Evolutionary conservation across 176 grass and related monocot species (phyloP), one percentile per base, ranked within the genome.

Genomic region (Ensete ventricosum): DNA sequence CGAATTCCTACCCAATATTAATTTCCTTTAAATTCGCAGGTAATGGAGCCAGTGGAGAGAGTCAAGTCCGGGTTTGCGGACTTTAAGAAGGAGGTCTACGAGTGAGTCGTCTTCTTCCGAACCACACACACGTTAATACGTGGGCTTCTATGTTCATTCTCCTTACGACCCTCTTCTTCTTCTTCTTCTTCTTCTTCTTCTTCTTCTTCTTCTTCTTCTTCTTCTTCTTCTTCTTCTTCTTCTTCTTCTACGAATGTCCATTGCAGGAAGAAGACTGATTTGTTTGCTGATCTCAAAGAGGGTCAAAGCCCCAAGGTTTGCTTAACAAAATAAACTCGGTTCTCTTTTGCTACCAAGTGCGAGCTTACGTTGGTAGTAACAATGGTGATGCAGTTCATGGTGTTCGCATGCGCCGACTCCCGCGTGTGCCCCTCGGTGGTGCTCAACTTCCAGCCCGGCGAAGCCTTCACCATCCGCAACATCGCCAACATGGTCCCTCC

Each of bases 381-480:
- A 21, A 23, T 26, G 25, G 63, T 27, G 55, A 53, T 73, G 53
- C 75, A 87, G 85, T 87, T 83, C 62, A 70, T 87, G 80, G 80
- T 87, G 54, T 82, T 87, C 23, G 80, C 85, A 16, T 87, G 85
- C 19, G 52, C 85, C 17, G 85, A 87, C 53, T 87, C 85, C 4
- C 70, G 85, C 1, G 85, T 87, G 14, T 83, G 76, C 50, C 85
- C 85, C 1, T 87, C 85, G 2, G 74, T 71, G 21, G 62, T 87
- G 29, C 73, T 87, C 63, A 83, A 74, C 69, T 79, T 87, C 20
- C 80, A 76, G 49, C 80, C 80, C 0, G 85, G 85, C 19, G 85
- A 87, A 64, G 80, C 80, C 50, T 87, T 87, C 80, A 83, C 80
- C 52, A 13, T 87, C 68, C 85, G 85, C 26, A 87, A 87, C 71